Base-by-base conservation (phyloP, 1,284 basidiomycete species). In the Phellopilus nigrolimitatus region DNA sequence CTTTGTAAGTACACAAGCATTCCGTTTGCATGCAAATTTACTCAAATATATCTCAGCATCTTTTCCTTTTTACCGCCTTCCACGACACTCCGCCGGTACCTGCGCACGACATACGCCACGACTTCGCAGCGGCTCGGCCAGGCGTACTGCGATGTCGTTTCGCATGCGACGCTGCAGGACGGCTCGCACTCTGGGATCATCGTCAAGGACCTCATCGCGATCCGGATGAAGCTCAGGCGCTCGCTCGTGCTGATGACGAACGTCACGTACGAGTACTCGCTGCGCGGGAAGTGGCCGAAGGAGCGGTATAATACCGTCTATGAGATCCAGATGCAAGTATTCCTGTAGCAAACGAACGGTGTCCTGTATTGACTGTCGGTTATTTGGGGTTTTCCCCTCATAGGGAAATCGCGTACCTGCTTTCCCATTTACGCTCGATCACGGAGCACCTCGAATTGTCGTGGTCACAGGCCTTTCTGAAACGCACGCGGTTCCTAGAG, bases 391-490 rank as follows among this genome's bases (percentile, higher is more conserved):
- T n/a, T n/a, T n/a, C n/a, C n/a, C n/a, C n/a, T 31, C 57, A 4
- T 54, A 87, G 83, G 45, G 73, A 83, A 67, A 71, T 83, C 30
- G 72, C 79, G 1, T 80, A 77, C 57, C 71, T 76, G 0, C 68
- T 88, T 1, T 82, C 81, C 0, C 78, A 87, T 59, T 64, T 88
- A 13, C 71, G 80, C 66, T 83, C 82, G 0, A 73, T 82, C 4
- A 68, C 84, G 4, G 77, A 81, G 52, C 75, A 81, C 54, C 69
- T 88, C 45, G 83, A 88, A 47, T 78, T 80, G 0, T 70, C 76
- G 12, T 94, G 86, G 90, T 77, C 79, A n/a, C 76, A 76, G 22
- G 91, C 90, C 0, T 81, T 93, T 55, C 71, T 94, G 12, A 76
- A 77, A 15, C 71, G 90, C 15, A 90, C 89, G 0, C 74, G 88